phyloP scores from a whole-genome alignment of 352 stramenopile species.

The Hyaloperonospora arabidopsidis region DNA sequence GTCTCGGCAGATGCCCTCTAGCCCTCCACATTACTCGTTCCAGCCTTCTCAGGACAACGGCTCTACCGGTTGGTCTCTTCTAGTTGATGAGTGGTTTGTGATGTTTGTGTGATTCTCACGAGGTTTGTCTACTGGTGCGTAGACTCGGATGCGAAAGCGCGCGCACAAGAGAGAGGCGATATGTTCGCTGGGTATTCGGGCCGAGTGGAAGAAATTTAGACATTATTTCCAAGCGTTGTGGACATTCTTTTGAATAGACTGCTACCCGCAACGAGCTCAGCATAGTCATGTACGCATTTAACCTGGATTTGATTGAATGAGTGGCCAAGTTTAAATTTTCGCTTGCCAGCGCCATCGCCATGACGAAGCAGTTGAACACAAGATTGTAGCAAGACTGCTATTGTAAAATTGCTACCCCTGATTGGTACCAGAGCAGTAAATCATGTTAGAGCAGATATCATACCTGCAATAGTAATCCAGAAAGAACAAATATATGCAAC shows the following conservation, averaged over 20 bases:
- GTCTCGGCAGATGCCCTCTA: constrained; percentile 36
- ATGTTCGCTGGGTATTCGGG: constrained; percentile 64
- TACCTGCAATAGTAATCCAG: too few relatives aligned
- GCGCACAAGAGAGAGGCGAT: constrained; percentile 48
- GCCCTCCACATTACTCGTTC: constrained; percentile 70
- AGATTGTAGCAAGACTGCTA: too few relatives aligned
- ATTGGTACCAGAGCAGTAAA: too few relatives aligned
- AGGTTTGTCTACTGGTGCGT: not conserved
- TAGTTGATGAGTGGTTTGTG: not conserved
- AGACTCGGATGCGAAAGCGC: constrained; percentile 26
- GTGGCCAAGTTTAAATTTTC: too few relatives aligned
- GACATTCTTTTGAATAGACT: not conserved
- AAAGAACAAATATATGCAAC: too few relatives aligned
- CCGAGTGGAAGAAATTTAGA: constrained; percentile 60
- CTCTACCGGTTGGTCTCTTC: constrained; percentile 22
- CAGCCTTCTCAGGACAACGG: constrained; percentile 40
- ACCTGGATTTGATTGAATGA: too few relatives aligned
- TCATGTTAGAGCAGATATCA: too few relatives aligned
- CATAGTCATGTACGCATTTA: too few relatives aligned
- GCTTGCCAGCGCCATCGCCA: too few relatives aligned
- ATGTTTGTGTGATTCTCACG: constrained; percentile 1
- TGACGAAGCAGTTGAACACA: too few relatives aligned
- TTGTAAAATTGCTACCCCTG: too few relatives aligned
- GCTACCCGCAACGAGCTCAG: too few relatives aligned
- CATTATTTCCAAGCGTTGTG: not conserved